Conservation (phyloP, 176 grass and related monocot species). For the Chrysopogon serrulatus region DNA sequence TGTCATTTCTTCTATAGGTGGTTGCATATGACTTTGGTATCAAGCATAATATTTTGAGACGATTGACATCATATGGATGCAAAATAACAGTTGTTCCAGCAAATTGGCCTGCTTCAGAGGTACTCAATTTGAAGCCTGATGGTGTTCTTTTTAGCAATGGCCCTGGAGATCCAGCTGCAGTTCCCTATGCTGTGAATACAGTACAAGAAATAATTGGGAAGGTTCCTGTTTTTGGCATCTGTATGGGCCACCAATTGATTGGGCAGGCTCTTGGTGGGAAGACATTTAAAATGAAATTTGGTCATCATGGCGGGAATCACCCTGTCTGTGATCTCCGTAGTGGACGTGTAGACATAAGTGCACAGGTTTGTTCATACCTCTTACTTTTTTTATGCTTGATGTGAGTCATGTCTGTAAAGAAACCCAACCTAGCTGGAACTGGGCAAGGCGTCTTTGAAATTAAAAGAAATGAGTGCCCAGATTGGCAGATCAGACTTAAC, state of each 20-base stretch:
- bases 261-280: constrained; percentile 97
- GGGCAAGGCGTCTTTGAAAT: not conserved
- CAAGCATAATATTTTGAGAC: constrained; percentile 97
- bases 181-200: constrained; percentile 90
- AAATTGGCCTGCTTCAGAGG: constrained; percentile 73
- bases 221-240: constrained; percentile 94
- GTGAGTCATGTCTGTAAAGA: not conserved
- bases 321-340: constrained; percentile 72
- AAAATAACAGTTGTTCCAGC: constrained; percentile 96
- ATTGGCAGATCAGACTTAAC: not conserved
- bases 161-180: constrained; percentile 92
- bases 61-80: constrained; percentile 89
- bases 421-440: not conserved
- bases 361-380: constrained; percentile 58
- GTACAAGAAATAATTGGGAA: constrained; percentile 92
- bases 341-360: constrained; percentile 94
- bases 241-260: constrained; percentile 97
- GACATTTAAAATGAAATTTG: constrained; percentile 99
- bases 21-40: constrained; percentile 96
- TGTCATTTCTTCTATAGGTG: constrained; percentile 38
- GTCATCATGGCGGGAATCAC: constrained; percentile 97
- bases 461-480: not conserved
- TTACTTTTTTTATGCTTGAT: not conserved
- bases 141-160: constrained; percentile 99
- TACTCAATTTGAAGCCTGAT: constrained; percentile 83